phyloP scores from a whole-genome alignment of 495 filamentous ascomycete genomes.

The Acidiella bohemica region DNA sequence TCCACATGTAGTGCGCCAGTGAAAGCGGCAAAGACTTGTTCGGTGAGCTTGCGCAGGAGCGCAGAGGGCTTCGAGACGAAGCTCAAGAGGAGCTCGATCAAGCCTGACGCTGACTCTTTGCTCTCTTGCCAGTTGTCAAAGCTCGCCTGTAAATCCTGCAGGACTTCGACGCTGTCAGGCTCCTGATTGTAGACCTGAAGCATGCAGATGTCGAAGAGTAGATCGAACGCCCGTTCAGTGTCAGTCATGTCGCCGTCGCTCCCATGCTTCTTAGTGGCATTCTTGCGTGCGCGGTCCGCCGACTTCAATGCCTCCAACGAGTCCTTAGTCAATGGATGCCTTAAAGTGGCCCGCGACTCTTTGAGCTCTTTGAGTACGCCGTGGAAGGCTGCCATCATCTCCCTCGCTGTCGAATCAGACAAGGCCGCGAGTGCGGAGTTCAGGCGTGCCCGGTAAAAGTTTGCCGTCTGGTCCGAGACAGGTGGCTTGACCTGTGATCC shows the following conservation, averaged over 20 bases:
- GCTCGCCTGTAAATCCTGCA: slow-evolving; percentile 60
- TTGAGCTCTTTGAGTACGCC: no score
- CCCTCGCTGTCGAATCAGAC: slow-evolving; percentile 1
- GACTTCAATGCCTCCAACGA: background rate
- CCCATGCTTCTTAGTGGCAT: background rate
- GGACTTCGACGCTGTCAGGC: slow-evolving; percentile 60
- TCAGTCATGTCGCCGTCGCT: slow-evolving; percentile 15
- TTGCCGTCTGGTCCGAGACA: no score
- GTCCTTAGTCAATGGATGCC: slow-evolving; percentile 3
- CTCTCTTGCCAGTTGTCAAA: slow-evolving; percentile 46
- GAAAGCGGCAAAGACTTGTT: slow-evolving; percentile 75
- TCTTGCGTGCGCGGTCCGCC: slow-evolving; percentile 1
- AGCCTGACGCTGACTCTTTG: slow-evolving; percentile 53
- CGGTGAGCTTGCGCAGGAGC: slow-evolving; percentile 71
- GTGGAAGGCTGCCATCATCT: no score
- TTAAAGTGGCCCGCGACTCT: no score
- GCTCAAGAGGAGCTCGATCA: slow-evolving; percentile 77
- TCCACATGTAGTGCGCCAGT: slow-evolving; percentile 54
- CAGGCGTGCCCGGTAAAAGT: no score
- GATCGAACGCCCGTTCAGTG: slow-evolving; percentile 48
- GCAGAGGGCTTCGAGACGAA: slow-evolving; percentile 77
- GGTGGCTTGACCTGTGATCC: no score
- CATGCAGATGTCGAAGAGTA: slow-evolving; percentile 75
- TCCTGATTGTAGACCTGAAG: slow-evolving; percentile 83
- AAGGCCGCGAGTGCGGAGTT: background rate